phyloP scores from a whole-genome alignment of 225 moss, liverwort and hornwort species.

The Anthoceros angustus region DNA sequence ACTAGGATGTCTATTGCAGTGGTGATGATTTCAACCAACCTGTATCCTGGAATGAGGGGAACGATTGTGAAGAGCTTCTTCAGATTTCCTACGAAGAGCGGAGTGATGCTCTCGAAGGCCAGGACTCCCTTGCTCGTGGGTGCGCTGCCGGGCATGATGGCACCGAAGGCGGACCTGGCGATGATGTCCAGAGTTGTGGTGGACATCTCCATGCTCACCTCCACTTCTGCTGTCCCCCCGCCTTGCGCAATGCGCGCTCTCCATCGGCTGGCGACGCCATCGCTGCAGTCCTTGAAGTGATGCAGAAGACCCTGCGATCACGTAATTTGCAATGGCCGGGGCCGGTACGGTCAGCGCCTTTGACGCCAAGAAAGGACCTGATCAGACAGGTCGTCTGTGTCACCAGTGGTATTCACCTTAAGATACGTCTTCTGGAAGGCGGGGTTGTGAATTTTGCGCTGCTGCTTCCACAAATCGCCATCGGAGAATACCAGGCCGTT shows the following conservation, averaged over 20 bases:
- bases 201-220: constrained; percentile 1
- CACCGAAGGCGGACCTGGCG: constrained; percentile 2
- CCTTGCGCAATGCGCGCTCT: neutral
- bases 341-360: too few species aligned
- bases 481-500: neutral
- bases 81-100: neutral
- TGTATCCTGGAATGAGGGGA: neutral
- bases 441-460: constrained; percentile 2
- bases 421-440: neutral
- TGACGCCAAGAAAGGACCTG: too few species aligned
- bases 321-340: too few species aligned
- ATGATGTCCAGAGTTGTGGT: neutral
- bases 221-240: neutral
- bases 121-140: constrained; percentile 1
- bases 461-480: neutral
- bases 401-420: too few species aligned
- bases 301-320: neutral
- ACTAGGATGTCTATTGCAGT: too few species aligned
- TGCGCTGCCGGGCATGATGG: constrained; percentile 2
- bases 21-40: too few species aligned
- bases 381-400: too few species aligned
- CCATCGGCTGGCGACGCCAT: neutral
- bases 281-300: constrained; percentile 1
- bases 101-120: constrained; percentile 1
- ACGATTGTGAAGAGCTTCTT: neutral